Conservation (phyloP, 768 basidiomycete genomes). For the Kondoa subrosea region DNA sequence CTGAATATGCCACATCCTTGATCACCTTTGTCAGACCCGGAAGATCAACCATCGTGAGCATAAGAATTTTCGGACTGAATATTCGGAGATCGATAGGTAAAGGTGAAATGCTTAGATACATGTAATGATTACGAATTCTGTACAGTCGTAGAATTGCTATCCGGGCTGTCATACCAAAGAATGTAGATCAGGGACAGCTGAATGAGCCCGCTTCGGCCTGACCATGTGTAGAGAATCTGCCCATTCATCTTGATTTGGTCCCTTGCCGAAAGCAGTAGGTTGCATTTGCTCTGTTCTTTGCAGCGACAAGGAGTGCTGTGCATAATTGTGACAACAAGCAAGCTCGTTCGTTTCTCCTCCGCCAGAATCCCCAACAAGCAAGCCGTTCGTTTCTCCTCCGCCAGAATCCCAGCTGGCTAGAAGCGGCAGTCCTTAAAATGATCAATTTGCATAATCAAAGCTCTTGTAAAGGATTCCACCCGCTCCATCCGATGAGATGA, state of each 20-base stretch:
- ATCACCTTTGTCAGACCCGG: constrained; percentile 58
- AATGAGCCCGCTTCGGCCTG: neutral
- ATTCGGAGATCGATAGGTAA: constrained; percentile 93
- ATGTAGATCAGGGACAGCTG: neutral
- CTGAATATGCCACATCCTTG: too few relatives aligned
- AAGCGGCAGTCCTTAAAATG: too few relatives aligned
- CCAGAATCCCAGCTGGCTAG: too few relatives aligned
- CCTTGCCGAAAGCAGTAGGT: constrained; percentile 66
- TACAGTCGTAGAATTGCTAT: constrained; percentile 95
- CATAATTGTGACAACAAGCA: too few relatives aligned
- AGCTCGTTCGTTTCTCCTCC: too few relatives aligned
- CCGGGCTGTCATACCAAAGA: constrained; percentile 46
- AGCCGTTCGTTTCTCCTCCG: too few relatives aligned
- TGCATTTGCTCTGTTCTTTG: constrained; percentile 39
- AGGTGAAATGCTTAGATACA: constrained; percentile 69
- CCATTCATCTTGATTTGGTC: constrained; percentile 88
- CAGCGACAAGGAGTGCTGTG: too few relatives aligned
- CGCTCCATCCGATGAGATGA: too few relatives aligned
- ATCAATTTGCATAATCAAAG: too few relatives aligned
- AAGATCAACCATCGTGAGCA: constrained; percentile 89
- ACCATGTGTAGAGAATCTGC: constrained; percentile 70
- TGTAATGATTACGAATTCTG: constrained; percentile 70
- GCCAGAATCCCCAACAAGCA: too few relatives aligned
- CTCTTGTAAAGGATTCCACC: too few relatives aligned
- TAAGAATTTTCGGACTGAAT: constrained; percentile 91